These are phyloP conservation scores for Cladophialophora exuberans DNA, from an alignment of 2,329 filamentous ascomycete genomes.

Conservation along the genomic window DNA sequence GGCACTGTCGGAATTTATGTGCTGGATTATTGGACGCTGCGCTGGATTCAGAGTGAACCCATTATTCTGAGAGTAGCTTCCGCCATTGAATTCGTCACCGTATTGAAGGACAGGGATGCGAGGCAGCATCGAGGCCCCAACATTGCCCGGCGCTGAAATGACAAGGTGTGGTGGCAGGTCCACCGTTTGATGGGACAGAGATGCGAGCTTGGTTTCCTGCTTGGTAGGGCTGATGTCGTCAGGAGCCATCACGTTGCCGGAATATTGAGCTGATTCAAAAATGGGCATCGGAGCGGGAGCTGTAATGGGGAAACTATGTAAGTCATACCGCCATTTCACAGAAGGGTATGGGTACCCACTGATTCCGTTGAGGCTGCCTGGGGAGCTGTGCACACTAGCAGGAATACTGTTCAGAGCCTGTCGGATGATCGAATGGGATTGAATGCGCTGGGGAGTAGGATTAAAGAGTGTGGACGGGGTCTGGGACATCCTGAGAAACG, in stretches of 20 bases:
- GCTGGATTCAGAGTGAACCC: neutral
- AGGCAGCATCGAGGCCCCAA: neutral
- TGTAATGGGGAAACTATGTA: constrained; percentile 17
- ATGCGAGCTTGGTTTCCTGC: constrained; percentile 31
- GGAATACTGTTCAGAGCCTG: constrained; percentile 14
- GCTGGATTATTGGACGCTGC: constrained; percentile 10
- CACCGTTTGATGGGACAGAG: constrained; percentile 15
- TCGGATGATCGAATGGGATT: constrained; percentile 21
- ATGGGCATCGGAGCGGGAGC: constrained; percentile 11
- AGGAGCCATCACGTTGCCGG: constrained; percentile 22
- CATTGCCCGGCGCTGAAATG: constrained; percentile 1
- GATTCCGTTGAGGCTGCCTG: constrained; percentile 10
- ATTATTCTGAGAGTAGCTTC: neutral
- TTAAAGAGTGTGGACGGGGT: constrained; percentile 10
- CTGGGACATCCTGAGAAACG: constrained; percentile 15
- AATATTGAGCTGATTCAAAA: constrained; percentile 3
- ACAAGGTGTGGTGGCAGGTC: neutral
- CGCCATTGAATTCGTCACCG: neutral
- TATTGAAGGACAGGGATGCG: neutral
- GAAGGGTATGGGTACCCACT: constrained; percentile 15
- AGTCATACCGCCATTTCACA: constrained; percentile 12
- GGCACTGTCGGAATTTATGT: constrained; percentile 13
- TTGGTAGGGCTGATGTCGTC: constrained; percentile 33
- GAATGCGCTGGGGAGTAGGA: constrained; percentile 19
- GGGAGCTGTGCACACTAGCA: constrained; percentile 20